A percentile compares a stretch with the other conserved stretches of the same genome.
Evolutionary conservation across 2,329 filamentous ascomycete genomes (phyloP).

Genomic region (Trichoderma pleuroti): DNA sequence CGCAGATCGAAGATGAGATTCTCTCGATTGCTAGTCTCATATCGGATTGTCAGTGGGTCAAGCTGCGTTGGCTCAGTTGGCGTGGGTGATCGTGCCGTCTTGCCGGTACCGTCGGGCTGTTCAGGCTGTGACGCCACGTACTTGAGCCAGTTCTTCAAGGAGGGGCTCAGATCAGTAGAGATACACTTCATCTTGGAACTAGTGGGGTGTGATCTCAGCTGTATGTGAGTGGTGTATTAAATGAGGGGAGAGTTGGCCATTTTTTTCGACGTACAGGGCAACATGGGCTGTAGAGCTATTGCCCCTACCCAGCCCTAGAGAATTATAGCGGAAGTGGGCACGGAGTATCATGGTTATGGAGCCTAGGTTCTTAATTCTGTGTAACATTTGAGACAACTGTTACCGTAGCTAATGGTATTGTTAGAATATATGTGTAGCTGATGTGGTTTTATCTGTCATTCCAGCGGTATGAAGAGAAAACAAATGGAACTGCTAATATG

Average conservation of each 20-base stretch:
- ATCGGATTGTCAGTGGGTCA: conserved; percentile 46
- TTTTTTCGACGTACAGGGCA: background rate
- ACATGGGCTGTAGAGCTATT: background rate
- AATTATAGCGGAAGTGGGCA: background rate
- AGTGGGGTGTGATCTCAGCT: background rate
- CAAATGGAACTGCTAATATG: background rate
- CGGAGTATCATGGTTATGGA: background rate
- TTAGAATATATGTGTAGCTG: background rate
- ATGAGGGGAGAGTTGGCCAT: background rate
- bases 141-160: background rate
- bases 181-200: background rate
- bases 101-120: background rate
- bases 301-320: background rate
- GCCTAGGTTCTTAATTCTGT: background rate
- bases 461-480: background rate
- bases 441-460: background rate
- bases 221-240: background rate
- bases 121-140: background rate
- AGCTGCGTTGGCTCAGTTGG: background rate
- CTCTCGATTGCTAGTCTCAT: conserved; percentile 22
- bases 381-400: background rate
- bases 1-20: background rate
- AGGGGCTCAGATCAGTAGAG: background rate
- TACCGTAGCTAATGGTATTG: background rate
- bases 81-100: background rate